These are phyloP conservation scores for Naumovozyma baii DNA, from an alignment of 805 yeast species.

Conservation along the genomic window DNA sequence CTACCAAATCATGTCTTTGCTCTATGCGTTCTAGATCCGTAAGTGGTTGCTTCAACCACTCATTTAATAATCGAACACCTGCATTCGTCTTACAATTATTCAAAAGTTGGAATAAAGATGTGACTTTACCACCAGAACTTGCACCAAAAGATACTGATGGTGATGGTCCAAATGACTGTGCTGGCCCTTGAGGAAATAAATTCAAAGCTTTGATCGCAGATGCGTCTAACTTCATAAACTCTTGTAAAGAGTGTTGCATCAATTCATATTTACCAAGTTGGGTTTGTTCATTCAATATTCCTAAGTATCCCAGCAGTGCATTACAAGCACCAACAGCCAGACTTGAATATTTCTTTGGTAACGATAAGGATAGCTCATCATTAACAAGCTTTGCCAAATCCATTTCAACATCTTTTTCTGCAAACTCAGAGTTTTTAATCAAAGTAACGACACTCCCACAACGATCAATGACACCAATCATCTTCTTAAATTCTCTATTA, in stretches of 20 bases:
- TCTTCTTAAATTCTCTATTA: slow-evolving; percentile 44
- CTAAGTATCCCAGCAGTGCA: slow-evolving; percentile 62
- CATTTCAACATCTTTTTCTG: slow-evolving; percentile 59
- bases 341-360: slow-evolving; percentile 23
- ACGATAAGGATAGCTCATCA: slow-evolving; percentile 33
- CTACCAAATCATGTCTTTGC: slow-evolving; percentile 69
- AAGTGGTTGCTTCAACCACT: slow-evolving; percentile 94
- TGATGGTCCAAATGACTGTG: slow-evolving; percentile 14
- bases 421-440: slow-evolving; percentile 47
- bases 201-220: slow-evolving; percentile 85
- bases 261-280: slow-evolving; percentile 48
- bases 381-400: slow-evolving; percentile 67
- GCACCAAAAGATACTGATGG: slow-evolving; percentile 6
- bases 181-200: slow-evolving; percentile 51
- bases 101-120: slow-evolving; percentile 70
- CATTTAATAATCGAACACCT: slow-evolving; percentile 81
- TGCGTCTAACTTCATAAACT: slow-evolving; percentile 82
- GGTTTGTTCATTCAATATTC: slow-evolving; percentile 47
- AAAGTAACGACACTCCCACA: slow-evolving; percentile 68
- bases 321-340: slow-evolving; percentile 25
- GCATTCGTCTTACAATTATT: slow-evolving; percentile 83
- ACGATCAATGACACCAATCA: slow-evolving; percentile 63
- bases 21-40: slow-evolving; percentile 51
- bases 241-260: slow-evolving; percentile 59
- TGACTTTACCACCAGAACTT: slow-evolving; percentile 30